A percentile compares a stretch with the other conserved stretches of the same genome.
phyloP scores from a whole-genome alignment of 345 rosid species.

The Pelargonium nanum region DNA sequence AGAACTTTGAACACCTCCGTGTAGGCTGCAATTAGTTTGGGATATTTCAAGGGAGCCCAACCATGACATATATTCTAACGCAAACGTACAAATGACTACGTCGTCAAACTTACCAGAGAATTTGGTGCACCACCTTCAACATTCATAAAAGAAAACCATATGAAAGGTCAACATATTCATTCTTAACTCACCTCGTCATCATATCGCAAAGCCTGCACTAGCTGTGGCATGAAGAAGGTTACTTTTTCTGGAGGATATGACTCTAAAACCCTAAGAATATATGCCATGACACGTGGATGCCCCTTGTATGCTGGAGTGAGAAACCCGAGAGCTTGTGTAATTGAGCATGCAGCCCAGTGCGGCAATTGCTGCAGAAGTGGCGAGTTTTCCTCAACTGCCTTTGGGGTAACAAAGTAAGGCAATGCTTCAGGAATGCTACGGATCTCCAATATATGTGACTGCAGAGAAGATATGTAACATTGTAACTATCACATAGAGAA shows the following conservation, averaged over 20 bases:
- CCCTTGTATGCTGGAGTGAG: slow-evolving; percentile 91
- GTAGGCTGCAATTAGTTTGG: no score
- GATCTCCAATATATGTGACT: slow-evolving; percentile 67
- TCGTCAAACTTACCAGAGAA: no score
- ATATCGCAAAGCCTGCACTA: slow-evolving; percentile 82
- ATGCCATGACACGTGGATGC: slow-evolving; percentile 99
- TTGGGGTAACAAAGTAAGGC: slow-evolving; percentile 91
- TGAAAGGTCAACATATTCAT: not conserved
- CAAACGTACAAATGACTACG: not conserved
- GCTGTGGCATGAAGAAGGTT: slow-evolving; percentile 98
- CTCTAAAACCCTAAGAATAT: slow-evolving; percentile 92
- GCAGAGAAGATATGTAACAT: slow-evolving; percentile 21
- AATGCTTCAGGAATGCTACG: slow-evolving; percentile 90
- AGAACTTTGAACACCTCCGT: no score
- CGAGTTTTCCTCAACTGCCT: slow-evolving; percentile 89
- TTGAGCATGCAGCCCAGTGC: slow-evolving; percentile 99
- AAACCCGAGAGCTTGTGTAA: slow-evolving; percentile 92
- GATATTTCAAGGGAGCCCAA: not conserved
- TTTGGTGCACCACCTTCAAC: no score
- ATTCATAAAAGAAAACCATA: no score
- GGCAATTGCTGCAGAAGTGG: slow-evolving; percentile 93
- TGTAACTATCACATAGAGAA: not conserved
- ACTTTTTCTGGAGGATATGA: slow-evolving; percentile 96
- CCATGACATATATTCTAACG: not conserved
- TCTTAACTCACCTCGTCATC: slow-evolving; percentile 58